Base-by-base conservation (phyloP, 2,329 filamentous ascomycete species). In the Ophiocordyceps camponoti-leonardi region DNA sequence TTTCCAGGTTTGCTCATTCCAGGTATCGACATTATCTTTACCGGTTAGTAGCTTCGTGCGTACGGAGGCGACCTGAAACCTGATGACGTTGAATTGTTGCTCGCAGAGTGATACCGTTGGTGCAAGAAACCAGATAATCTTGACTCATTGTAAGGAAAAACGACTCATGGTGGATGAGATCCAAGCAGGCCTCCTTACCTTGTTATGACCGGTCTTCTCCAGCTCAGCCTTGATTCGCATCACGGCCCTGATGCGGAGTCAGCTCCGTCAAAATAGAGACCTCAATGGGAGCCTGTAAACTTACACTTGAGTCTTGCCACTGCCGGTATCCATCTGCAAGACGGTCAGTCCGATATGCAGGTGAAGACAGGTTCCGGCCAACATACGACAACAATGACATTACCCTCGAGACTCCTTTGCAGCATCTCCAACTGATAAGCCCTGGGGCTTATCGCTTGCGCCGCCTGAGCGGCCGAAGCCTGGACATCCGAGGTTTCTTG, bases 341-440 rank as follows among this genome's bases (percentile, higher is more conserved):
- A 22, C 10, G 8, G 28, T 22, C 14, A 16, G 11, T 37, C 6
- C 28, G 41, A 42, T 28, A 18, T n/a, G 4, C 16, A 11, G 5
- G 5, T 16, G 41, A 31, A 18, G 28, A 11, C 14, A 13, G n/a
- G n/a, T 22, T 18, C 16, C 16, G 4, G 22, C 22, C 31, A 33
- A 61, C 68, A 49, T 64, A 85, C 81, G 23, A 76, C 76, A 45
- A 86, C 76, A 51, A 88, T 85, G 30, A 81, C 74, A 56, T 87
- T 88, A 42, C 70, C 65, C 49, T 72, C 69, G 53, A 84, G 65
- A 54, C 81, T 86, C 54, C 75, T 71, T 48, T 81, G 71, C 45
- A 84, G 68, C 83, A 90, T 87, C 61, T 88, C 84, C 19, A 74
- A 56, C 60, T 90, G 83, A 53, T 88, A 90, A 1, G 72, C 74